These are phyloP conservation scores for Moesziomyces aphidis DNA, from an alignment of 1,284 basidiomycete species.

Conservation along the genomic window DNA sequence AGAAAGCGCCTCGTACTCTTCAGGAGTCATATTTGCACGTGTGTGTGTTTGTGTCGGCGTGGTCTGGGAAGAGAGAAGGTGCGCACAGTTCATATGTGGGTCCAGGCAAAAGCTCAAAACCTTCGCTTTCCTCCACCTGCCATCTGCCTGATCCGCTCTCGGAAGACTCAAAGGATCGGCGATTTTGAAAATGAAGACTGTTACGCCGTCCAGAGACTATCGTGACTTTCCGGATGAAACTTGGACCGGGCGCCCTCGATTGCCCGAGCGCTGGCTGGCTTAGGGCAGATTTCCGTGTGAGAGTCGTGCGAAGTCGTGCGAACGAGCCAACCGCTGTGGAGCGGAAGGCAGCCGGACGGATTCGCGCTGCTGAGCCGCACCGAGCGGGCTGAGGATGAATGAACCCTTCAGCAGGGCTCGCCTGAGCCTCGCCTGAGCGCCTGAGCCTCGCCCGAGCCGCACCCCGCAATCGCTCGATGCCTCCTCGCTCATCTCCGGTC, in stretches of 20 bases:
- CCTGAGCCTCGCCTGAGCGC: no score
- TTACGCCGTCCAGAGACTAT: background rate
- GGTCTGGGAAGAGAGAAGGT: background rate
- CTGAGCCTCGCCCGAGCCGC: background rate
- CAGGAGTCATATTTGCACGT: constrained; percentile 74
- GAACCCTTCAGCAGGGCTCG: no score
- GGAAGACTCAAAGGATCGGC: no score
- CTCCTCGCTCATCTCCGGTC: constrained; percentile 37
- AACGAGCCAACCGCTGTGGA: background rate
- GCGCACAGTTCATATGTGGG: background rate
- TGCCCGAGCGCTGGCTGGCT: constrained; percentile 9
- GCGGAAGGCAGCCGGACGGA: constrained; percentile 4
- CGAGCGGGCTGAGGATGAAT: no score
- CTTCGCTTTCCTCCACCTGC: background rate
- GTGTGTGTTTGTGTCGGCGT: background rate
- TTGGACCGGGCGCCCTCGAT: constrained; percentile 8
- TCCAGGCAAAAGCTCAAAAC: no score
- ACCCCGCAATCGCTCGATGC: constrained; percentile 14
- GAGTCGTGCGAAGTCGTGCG: background rate
- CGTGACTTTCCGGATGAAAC: constrained; percentile 14
- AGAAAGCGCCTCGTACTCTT: constrained; percentile 80
- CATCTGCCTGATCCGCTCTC: no score
- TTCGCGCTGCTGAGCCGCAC: no score
- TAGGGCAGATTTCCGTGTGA: constrained; percentile 21
- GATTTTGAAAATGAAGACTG: background rate